Evolutionary conservation across 805 yeast species (phyloP).

Genomic region (Starmerella roubikii): DNA sequence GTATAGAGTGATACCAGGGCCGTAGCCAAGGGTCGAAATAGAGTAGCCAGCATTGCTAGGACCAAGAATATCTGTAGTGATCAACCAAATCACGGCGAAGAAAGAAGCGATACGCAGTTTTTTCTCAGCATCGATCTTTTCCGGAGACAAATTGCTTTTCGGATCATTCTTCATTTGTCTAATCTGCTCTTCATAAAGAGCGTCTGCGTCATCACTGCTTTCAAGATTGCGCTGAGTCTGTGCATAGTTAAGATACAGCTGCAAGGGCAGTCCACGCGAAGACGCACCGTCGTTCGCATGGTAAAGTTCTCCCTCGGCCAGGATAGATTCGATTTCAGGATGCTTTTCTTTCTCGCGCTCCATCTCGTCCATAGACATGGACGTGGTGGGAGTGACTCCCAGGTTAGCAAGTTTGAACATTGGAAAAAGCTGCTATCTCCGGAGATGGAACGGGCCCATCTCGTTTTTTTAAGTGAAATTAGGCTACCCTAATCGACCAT

Average conservation of each 20-base stretch:
- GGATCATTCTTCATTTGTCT: slow-evolving; percentile 16
- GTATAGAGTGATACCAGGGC: slow-evolving; percentile 33
- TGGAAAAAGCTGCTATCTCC: no score
- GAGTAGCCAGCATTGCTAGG: slow-evolving; percentile 37
- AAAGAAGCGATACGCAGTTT: slow-evolving; percentile 13
- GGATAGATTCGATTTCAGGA: no score
- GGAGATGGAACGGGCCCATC: no score
- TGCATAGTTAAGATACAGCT: slow-evolving; percentile 17
- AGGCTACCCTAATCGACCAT: no score
- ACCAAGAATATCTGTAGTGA: slow-evolving; percentile 38
- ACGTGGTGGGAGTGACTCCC: no score
- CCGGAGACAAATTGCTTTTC: slow-evolving; percentile 14
- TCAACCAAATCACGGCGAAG: slow-evolving; percentile 31
- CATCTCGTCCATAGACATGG: no score
- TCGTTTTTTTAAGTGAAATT: no score
- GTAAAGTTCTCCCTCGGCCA: no score
- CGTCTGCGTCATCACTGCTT: slow-evolving; percentile 13
- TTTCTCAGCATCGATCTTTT: slow-evolving; percentile 18
- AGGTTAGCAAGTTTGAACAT: no score
- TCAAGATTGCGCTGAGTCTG: slow-evolving; percentile 18
- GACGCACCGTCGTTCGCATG: no score
- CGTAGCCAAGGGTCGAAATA: slow-evolving; percentile 33
- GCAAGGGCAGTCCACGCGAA: no score
- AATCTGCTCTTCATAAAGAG: slow-evolving; percentile 11
- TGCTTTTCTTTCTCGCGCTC: no score